These are phyloP conservation scores for Beauveria varroae DNA, from an alignment of 2,329 filamentous ascomycete species.

Conservation along the genomic window DNA sequence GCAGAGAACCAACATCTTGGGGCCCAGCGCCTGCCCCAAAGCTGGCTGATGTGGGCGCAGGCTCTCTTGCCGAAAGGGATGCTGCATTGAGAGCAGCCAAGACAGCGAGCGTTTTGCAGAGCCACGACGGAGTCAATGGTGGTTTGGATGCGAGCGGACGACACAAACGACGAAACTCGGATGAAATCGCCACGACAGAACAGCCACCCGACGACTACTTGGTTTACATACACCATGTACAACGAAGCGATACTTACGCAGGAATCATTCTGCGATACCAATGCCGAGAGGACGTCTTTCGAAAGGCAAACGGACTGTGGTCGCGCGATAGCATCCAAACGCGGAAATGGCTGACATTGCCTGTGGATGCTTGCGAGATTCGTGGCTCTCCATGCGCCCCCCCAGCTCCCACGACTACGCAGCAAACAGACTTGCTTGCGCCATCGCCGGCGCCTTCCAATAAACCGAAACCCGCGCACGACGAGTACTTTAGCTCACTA, in stretches of 20 bases:
- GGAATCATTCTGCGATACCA: conserved; percentile 87
- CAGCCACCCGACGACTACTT: conserved; percentile 66
- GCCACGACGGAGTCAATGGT: conserved; percentile 52
- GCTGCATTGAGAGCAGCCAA: conserved; percentile 47
- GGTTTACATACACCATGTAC: conserved; percentile 84
- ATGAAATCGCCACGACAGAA: conserved; percentile 46
- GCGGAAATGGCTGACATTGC: conserved; percentile 72
- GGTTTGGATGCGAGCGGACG: conserved; percentile 47
- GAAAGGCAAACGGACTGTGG: conserved; percentile 90
- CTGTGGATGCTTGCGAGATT: conserved; percentile 80
- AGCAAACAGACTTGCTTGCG: conserved; percentile 43
- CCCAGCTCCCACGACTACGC: conserved; percentile 33
- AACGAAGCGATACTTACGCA: conserved; percentile 77
- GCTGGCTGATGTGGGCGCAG: conserved; percentile 44
- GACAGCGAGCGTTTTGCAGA: conserved; percentile 53
- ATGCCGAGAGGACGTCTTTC: conserved; percentile 73
- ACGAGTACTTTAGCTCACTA: conserved; percentile 34
- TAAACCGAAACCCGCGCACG: conserved; percentile 22
- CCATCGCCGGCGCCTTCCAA: conserved; percentile 34
- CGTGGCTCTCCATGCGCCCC: conserved; percentile 64
- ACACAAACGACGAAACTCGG: conserved; percentile 61
- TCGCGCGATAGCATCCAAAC: conserved; percentile 85
- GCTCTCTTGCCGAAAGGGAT: conserved; percentile 46
- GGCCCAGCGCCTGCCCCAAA: conserved; percentile 44
- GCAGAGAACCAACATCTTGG: conserved; percentile 28